Evolutionary conservation across 1,284 basidiomycete genomes (phyloP).

Genomic region (Cystobasidiaceae sp.): DNA sequence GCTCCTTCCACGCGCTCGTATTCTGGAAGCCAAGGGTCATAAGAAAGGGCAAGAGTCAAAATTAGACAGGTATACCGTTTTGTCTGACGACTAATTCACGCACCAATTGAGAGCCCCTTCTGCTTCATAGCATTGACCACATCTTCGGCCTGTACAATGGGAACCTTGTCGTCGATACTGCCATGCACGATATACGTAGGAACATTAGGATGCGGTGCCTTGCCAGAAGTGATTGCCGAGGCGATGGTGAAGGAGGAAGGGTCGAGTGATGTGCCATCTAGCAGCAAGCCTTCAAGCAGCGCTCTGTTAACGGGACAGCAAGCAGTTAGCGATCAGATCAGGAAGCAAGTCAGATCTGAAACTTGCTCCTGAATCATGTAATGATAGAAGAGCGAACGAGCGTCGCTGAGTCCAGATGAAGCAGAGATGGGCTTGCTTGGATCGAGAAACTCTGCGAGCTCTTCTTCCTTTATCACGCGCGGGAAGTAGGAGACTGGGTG

Average conservation of each 20-base stretch:
- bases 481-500: constrained; percentile 37
- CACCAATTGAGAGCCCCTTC: constrained; percentile 16
- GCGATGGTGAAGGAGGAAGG: constrained; percentile 36
- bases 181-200: constrained; percentile 40
- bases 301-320: constrained; percentile 26
- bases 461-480: constrained; percentile 33
- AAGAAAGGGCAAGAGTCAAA: background rate
- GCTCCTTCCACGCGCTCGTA: constrained; percentile 36
- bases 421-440: constrained; percentile 18
- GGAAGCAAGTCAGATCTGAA: background rate
- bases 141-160: constrained; percentile 36
- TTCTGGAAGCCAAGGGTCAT: background rate
- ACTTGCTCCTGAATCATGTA: constrained; percentile 38
- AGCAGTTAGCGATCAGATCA: background rate
- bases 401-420: constrained; percentile 1
- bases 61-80: too few species aligned
- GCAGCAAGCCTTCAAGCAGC: constrained; percentile 37
- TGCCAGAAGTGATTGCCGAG: constrained; percentile 29
- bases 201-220: constrained; percentile 31
- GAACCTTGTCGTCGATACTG: constrained; percentile 42
- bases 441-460: constrained; percentile 36
- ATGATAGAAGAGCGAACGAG: constrained; percentile 35
- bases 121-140: constrained; percentile 36
- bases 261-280: constrained; percentile 38
- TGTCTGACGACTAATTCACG: background rate